A percentile compares a stretch with the other conserved stretches of the same genome.
Conservation (phyloP, 208 protist genomes). For the Tetramitus jugosus region DNA sequence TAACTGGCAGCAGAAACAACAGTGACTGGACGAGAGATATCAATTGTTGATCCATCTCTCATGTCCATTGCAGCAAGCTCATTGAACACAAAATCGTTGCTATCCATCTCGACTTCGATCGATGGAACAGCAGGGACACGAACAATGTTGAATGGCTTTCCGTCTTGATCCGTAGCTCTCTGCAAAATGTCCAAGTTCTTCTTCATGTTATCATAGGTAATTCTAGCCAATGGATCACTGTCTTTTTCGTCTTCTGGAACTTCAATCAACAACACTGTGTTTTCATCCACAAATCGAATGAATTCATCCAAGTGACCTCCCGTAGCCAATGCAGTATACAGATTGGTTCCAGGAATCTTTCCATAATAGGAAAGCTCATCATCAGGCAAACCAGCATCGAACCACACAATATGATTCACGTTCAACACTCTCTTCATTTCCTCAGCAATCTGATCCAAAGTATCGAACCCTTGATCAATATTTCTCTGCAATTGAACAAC, state of each 20-base stretch:
- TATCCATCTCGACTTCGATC: neutral
- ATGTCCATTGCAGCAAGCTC: too few relatives aligned
- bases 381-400: constrained; percentile 35
- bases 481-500: constrained; percentile 40
- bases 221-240: neutral
- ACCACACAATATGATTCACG: constrained; percentile 38
- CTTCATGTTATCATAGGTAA: neutral
- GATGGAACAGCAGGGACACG: neutral
- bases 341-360: constrained; percentile 14
- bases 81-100: neutral
- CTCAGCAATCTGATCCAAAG: constrained; percentile 25
- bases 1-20: constrained; percentile 33
- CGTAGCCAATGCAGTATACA: constrained; percentile 29
- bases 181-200: neutral
- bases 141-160: neutral
- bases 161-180: neutral
- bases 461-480: constrained; percentile 21
- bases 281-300: constrained; percentile 27
- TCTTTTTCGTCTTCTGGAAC: constrained; percentile 26
- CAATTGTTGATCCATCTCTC: too few relatives aligned
- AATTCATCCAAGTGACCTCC: constrained; percentile 43
- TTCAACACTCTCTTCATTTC: constrained; percentile 18
- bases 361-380: constrained; percentile 31
- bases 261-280: constrained; percentile 30
- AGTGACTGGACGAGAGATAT: too few relatives aligned